Evolutionary conservation across 2,329 filamentous ascomycete species (phyloP), one percentile per base, ranked within the genome.

Genomic region (Ophiostoma angusticollis): DNA sequence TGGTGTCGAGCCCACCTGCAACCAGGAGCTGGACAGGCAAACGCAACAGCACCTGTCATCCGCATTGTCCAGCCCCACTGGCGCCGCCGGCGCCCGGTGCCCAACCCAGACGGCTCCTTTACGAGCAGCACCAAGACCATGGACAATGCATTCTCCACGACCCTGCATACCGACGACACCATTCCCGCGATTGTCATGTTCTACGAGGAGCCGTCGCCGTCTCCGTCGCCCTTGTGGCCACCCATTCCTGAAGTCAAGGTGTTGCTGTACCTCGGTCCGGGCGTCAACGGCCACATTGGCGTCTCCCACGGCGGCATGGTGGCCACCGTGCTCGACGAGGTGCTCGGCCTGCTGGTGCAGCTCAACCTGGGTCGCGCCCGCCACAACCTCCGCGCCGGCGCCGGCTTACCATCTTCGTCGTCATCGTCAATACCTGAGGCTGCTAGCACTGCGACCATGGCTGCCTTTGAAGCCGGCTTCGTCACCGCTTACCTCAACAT

Each of bases 281-380:
- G 64, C 14, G 47, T 78, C 40, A 70, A 72, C 45, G 74, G 74
- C 2, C 67, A 68, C 47, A 56, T 67, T 2, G 53, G 59, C 3
- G 59, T 72, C 6, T 57, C 62, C 9, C 75, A 80, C 50, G 74
- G 75, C 16, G 75, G 74, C 1, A 63, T 78, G 22, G 62, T 72
- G 6, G 64, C 65, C 8, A 64, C 68, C 0, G 51, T 79, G n/a
- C 52, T 80, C 17, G 74, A 80, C 49, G 74, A 80, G 50, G 55
- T 60, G 6, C 66, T 70, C 51, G 71, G 73, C 1, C 56, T 67
- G 6, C 45, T 74, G 14, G 56, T 72, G 9, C 57, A 58, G 3
- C 48, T 64, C 21, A 70, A 70, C 44, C 45, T 45, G 25, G 13
- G 18, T 5, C 45, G 44, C 2, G 32, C 31, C 8, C 25, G 24